Percentiles rank a stretch among this genome's conserved stretches.
Evolutionary conservation across 1,284 basidiomycete genomes (phyloP).

Genomic region (Leccinum proliferum): DNA sequence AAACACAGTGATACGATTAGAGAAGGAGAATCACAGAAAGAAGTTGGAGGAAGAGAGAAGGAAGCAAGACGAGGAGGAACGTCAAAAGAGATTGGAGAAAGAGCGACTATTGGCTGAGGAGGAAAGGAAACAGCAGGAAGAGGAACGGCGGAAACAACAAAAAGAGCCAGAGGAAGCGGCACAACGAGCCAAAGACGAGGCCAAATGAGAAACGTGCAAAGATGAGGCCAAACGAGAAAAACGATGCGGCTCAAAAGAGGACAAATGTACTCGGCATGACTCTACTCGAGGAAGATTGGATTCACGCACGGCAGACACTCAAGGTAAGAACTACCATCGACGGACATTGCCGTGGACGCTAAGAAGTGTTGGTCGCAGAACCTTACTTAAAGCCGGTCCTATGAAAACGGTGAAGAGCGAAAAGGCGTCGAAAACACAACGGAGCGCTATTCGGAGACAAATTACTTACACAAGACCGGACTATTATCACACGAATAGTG

Average conservation of each 20-base stretch:
- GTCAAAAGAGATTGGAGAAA: constrained; percentile 35
- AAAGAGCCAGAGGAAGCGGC: constrained; percentile 31
- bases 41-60: constrained; percentile 48
- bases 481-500: constrained; percentile 70
- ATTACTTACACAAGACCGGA: constrained; percentile 80
- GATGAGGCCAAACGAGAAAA: too few relatives aligned
- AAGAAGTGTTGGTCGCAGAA: constrained; percentile 33
- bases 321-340: constrained; percentile 36
- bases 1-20: constrained; percentile 33
- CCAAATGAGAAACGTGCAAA: constrained; percentile 27
- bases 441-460: constrained; percentile 68
- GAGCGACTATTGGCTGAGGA: constrained; percentile 30
- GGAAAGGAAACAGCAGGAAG: constrained; percentile 27
- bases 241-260: constrained; percentile 17
- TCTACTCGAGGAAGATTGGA: constrained; percentile 64
- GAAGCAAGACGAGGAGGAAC: constrained; percentile 43
- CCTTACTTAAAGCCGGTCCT: constrained; percentile 62
- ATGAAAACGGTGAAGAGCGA: constrained; percentile 71
- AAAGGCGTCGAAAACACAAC: constrained; percentile 47
- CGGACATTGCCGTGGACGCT: constrained; percentile 21
- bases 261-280: constrained; percentile 42
- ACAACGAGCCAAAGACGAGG: constrained; percentile 28
- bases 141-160: constrained; percentile 33
- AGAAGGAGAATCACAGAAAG: constrained; percentile 55
- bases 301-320: constrained; percentile 53